Evolutionary conservation across 2,329 filamentous ascomycete genomes (phyloP), one percentile per base, ranked within the genome.

Genomic region (Helotiales sp.): DNA sequence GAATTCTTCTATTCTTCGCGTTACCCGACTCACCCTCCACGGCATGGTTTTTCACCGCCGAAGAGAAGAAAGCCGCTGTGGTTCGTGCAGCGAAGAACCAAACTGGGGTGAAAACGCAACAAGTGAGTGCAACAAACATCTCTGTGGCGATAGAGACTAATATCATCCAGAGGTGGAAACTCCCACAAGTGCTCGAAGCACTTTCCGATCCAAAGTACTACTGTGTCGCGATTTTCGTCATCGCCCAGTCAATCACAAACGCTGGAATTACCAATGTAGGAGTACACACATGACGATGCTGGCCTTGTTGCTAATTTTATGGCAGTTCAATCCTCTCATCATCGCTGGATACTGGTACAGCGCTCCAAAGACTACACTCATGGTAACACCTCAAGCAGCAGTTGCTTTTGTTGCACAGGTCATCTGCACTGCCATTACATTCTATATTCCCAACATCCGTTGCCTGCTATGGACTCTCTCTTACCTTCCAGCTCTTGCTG

Each of bases 291-390:
- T 24, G 6, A 11, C 2, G n/a, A 1, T 17, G 4, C 15, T 58
- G 1, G 22, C 10, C 32, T 8, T 17, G 17, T 34, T 34, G 7
- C 55, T 40, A 50, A 50, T 11, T 10, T 3, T 15, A 40, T 15
- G 20, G 22, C 37, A 58, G 55, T 58, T 58, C 20, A 58, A 58
- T 26, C 55, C 55, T 40, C 22, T 58, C 13, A 58, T 58, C 17
- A 58, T 58, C 32, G 28, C 55, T 58, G 32, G 55, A 40, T 58
- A 37, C 43, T 32, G 55, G 6, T 58, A 22, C 24, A 40, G 32
- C 32, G 32, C 28, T 2, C 22, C 28, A 24, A 58, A 37, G 37
- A 37, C 55, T 7, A 40, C 32, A 26, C 32, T 58, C 6, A 34
- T 58, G 30, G 55, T 32, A 20, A 40, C 55, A 22, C 55, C 55